Percentiles rank a stretch among this genome's conserved stretches.
phyloP scores from a whole-genome alignment of 192 early-diverging fungal species.

The Bifiguratus adelaidae region DNA sequence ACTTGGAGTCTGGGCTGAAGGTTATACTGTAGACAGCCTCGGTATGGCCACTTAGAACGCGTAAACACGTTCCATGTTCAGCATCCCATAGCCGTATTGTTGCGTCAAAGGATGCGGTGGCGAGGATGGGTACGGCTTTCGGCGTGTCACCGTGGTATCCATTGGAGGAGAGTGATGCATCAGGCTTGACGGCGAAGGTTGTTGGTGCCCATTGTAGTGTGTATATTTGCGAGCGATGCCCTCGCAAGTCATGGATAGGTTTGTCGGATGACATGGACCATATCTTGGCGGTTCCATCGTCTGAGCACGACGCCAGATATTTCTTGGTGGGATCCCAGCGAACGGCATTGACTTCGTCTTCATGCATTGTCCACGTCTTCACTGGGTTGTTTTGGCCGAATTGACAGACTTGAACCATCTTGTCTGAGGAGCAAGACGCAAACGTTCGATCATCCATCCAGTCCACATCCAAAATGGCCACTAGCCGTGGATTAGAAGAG shows the following conservation, averaged over 20 bases:
- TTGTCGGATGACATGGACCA: constrained; percentile 56
- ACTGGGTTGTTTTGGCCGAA: constrained; percentile 59
- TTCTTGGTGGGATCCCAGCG: constrained; percentile 59
- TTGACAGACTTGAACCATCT: constrained; percentile 68
- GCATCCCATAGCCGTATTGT: constrained; percentile 85
- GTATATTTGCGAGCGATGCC: constrained; percentile 72
- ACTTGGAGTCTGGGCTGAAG: constrained; percentile 66
- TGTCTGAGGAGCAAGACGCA: constrained; percentile 80
- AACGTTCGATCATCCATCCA: constrained; percentile 90
- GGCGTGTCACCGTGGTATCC: no score
- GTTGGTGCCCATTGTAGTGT: constrained; percentile 73
- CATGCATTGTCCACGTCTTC: constrained; percentile 66
- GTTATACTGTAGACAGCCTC: constrained; percentile 61
- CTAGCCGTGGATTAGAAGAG: constrained; percentile 3
- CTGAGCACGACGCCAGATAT: constrained; percentile 66
- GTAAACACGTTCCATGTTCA: constrained; percentile 46
- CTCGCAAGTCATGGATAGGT: constrained; percentile 44
- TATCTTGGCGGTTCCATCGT: constrained; percentile 65
- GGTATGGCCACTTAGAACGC: constrained; percentile 55
- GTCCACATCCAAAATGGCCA: constrained; percentile 74
- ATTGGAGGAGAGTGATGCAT: constrained; percentile 14
- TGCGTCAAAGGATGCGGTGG: constrained; percentile 74
- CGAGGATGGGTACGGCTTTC: constrained; percentile 45
- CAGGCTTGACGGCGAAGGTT: not conserved
- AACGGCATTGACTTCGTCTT: constrained; percentile 69